These are phyloP conservation scores for Gyrodon lividus DNA, from an alignment of 768 basidiomycete species.

Conservation along the genomic window DNA sequence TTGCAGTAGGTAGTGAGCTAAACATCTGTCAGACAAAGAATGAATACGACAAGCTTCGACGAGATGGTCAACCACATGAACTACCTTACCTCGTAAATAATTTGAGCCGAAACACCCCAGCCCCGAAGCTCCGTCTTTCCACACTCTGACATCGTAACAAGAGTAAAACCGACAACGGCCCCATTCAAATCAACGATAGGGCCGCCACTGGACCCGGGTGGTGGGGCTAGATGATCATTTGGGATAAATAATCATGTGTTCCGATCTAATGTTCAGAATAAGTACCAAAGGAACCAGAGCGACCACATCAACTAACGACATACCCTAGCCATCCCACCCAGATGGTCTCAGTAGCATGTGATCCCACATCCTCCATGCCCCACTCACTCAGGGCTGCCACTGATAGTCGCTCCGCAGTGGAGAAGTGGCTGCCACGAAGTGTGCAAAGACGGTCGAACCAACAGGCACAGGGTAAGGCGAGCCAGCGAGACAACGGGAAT, in stretches of 20 bases:
- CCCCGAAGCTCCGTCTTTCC: slow-evolving; percentile 51
- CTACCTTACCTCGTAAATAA: slow-evolving; percentile 35
- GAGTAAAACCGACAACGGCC: slow-evolving; percentile 62
- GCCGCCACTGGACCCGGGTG: slow-evolving; percentile 67
- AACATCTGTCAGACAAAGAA: no score
- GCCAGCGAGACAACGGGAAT: slow-evolving; percentile 51
- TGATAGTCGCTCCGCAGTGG: slow-evolving; percentile 37
- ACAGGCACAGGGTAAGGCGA: slow-evolving; percentile 59
- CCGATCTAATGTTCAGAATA: slow-evolving; percentile 28
- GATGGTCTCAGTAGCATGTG: slow-evolving; percentile 57
- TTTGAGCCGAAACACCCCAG: slow-evolving; percentile 63
- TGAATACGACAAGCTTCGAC: no score
- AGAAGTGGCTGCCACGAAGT: slow-evolving; percentile 45
- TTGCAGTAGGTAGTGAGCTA: no score
- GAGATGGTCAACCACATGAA: no score
- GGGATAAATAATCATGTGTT: slow-evolving; percentile 54
- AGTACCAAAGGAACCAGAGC: no score
- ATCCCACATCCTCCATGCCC: slow-evolving; percentile 57
- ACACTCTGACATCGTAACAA: slow-evolving; percentile 58
- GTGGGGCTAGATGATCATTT: slow-evolving; percentile 55
- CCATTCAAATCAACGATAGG: slow-evolving; percentile 64
- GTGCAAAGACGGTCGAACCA: slow-evolving; percentile 47
- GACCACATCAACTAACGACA: no score
- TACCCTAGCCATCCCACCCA: slow-evolving; percentile 56
- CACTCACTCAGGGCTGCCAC: slow-evolving; percentile 53